These are phyloP conservation scores for Scheffersomyces parashehatae DNA, from an alignment of 1,139 yeast species.

Conservation along the genomic window DNA sequence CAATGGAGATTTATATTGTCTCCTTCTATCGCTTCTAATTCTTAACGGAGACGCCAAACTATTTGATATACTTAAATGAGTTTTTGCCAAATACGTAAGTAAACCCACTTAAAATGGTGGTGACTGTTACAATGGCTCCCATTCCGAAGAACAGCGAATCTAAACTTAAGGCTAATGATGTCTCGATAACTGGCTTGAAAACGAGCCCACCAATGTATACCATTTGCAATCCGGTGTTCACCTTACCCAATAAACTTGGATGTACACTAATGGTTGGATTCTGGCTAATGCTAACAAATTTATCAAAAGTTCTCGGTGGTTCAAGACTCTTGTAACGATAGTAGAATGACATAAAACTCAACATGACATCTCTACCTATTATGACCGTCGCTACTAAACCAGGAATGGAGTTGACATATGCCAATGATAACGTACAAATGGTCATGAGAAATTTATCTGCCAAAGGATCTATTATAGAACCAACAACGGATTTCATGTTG, in stretches of 20 bases:
- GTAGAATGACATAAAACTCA: conserved; percentile 75
- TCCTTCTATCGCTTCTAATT: neutral
- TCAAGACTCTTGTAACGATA: conserved; percentile 76
- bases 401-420: conserved; percentile 69
- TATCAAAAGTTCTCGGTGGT: conserved; percentile 66
- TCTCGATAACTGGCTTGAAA: conserved; percentile 58
- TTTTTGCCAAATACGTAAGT: conserved; percentile 45
- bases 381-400: conserved; percentile 68
- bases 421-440: conserved; percentile 74
- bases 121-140: conserved; percentile 61
- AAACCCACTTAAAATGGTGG: conserved; percentile 78
- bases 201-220: conserved; percentile 78
- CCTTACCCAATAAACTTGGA: conserved; percentile 85
- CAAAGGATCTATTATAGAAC: conserved; percentile 90
- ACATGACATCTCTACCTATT: conserved; percentile 78
- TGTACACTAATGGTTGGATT: conserved; percentile 85
- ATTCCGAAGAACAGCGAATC: conserved; percentile 16
- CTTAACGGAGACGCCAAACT: neutral
- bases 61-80: conserved; percentile 10
- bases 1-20: too few relatives aligned
- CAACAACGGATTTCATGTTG: conserved; percentile 78
- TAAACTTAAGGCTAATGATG: conserved; percentile 12
- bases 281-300: conserved; percentile 71
- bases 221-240: conserved; percentile 93
- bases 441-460: conserved; percentile 94